Percentiles rank a stretch among this genome's conserved stretches.
Conservation (phyloP, 148 eudicot genomes). For the Fallopia convolvulus region DNA sequence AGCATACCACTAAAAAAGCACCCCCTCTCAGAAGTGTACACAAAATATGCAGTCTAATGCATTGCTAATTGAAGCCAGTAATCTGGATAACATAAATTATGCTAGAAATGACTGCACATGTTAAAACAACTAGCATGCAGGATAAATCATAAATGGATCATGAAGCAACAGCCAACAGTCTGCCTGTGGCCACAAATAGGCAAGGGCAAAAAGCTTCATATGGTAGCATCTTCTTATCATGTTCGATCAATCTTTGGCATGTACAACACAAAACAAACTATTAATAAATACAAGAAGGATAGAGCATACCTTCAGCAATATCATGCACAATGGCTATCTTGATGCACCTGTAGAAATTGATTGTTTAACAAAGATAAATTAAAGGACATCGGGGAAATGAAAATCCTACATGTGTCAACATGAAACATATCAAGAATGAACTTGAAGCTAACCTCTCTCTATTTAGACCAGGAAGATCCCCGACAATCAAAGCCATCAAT, state of each 20-base stretch:
- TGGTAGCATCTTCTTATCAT: neutral
- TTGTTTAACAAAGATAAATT: neutral
- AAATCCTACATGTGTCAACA: neutral
- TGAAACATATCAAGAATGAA: neutral
- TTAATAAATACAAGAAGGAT: neutral
- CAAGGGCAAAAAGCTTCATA: neutral
- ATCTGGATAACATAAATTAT: neutral
- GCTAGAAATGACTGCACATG: neutral
- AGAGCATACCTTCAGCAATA: conserved; percentile 82
- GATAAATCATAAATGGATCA: neutral
- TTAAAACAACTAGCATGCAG: conserved; percentile 1
- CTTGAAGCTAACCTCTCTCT: conserved; percentile 64
- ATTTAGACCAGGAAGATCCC: conserved; percentile 69
- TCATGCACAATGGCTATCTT: conserved; percentile 96
- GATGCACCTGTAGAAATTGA: conserved; percentile 58
- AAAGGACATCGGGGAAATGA: neutral
- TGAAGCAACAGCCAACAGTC: neutral
- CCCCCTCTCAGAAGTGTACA: neutral
- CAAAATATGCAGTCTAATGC: neutral
- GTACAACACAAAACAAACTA: neutral
- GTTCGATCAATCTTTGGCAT: neutral
- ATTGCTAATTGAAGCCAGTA: neutral
- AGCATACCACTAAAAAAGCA: neutral
- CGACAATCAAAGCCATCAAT: conserved; percentile 85
- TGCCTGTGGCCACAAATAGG: neutral